These are phyloP conservation scores for Prunus davidiana DNA, from an alignment of 306 rosid species.

Conservation along the genomic window DNA sequence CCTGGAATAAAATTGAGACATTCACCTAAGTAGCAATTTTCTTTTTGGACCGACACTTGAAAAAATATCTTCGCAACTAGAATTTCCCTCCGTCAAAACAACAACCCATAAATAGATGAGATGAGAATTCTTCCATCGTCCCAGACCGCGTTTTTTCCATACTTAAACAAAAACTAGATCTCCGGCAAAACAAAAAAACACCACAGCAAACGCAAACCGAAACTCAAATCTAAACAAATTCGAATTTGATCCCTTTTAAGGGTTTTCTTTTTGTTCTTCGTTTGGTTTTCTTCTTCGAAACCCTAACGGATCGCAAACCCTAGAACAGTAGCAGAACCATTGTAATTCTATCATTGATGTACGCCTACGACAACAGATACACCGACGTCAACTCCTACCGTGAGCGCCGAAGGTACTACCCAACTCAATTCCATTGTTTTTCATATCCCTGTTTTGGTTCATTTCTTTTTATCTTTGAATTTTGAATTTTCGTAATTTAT, in stretches of 20 bases:
- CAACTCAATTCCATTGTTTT: neutral
- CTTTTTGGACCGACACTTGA: too few relatives aligned
- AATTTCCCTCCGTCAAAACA: too few relatives aligned
- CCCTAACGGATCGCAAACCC: slow-evolving; percentile 12
- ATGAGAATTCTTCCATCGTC: neutral
- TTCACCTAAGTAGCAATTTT: too few relatives aligned
- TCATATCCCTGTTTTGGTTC: neutral
- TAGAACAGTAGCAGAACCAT: neutral
- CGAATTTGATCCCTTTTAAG: neutral
- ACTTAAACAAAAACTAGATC: neutral
- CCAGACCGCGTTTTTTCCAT: neutral
- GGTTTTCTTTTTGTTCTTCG: neutral
- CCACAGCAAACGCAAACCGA: neutral
- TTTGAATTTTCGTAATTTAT: neutral
- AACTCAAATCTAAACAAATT: neutral
- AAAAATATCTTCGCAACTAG: too few relatives aligned
- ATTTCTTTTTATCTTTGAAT: neutral
- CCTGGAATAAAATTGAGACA: too few relatives aligned
- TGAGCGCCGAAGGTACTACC: slow-evolving; percentile 69
- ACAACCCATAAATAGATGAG: too few relatives aligned
- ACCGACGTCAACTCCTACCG: slow-evolving; percentile 69
- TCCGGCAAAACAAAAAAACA: neutral
- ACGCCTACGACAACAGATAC: slow-evolving; percentile 55
- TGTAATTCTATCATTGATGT: slow-evolving; percentile 31
- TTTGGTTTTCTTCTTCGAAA: neutral